Base-by-base conservation (phyloP, 1,284 basidiomycete species). In the Boletus semigastroideus region DNA sequence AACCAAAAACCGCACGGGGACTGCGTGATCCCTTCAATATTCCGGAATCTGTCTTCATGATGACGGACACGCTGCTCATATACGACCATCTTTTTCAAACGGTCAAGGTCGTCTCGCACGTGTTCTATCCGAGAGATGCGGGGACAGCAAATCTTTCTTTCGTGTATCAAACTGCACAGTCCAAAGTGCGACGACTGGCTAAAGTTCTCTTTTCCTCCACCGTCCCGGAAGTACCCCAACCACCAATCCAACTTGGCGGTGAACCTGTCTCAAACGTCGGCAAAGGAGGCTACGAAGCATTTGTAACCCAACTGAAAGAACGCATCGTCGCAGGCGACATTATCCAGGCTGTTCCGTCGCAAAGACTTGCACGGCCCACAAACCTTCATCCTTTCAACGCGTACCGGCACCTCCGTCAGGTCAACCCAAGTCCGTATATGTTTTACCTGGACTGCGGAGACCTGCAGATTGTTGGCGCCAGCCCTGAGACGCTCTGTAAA, bases 361-460 rank as follows among this genome's bases (percentile, higher is more conserved):
- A 99, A 69, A 80, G 96, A 16, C 77, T 99, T 36, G 77, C 88
- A 16, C 82, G 93, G 37, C 87, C 88, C 48, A 99, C 97, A 0
- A 72, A 81, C 19, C 76, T 99, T 28, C 94, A 99, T 70, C 95
- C 97, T 0, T 99, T 99, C 79, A 99, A 99, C 74, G 93, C 90
- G 13, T 98, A 95, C 70, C 82, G 97, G 22, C 90, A 94, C 53
- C 78, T 99, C 42, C 85, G 97, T 45, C 88, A 95, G 62, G 82
- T 98, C 56, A 99, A 99, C 67, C 97, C 97, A 1, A 95, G 92
- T 50, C 97, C 97, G 6, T 99, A 99, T 74, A 99, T 98, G 96
- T 99, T 97, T 74, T 99, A 96, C 70, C 72, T 99, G 58, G 92
- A 99, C 64, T 95, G 93, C 62, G 92, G 92, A 9, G 92, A 92